A percentile compares a stretch with the other conserved stretches of the same genome.
These are phyloP conservation scores for Lathyrus tuberosus DNA, from an alignment of 306 rosid genomes.

Conservation along the genomic window DNA sequence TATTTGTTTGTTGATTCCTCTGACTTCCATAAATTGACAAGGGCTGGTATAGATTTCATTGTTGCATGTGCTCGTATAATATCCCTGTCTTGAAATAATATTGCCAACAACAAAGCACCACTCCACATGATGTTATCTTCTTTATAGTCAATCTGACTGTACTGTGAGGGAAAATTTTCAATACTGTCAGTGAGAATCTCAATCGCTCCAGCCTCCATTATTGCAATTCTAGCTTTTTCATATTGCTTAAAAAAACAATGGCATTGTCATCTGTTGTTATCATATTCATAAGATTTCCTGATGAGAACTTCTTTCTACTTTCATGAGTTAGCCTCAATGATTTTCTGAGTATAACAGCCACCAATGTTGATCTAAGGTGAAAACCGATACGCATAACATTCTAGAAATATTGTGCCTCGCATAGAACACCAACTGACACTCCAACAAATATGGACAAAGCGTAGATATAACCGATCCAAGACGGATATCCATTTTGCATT, in stretches of 20 bases:
- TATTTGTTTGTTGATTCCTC: slow-evolving; percentile 84
- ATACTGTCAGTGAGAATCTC: slow-evolving; percentile 81
- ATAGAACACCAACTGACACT: slow-evolving; percentile 69
- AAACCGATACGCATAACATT: slow-evolving; percentile 84
- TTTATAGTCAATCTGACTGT: slow-evolving; percentile 82
- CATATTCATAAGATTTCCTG: no score
- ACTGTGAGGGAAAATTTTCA: slow-evolving; percentile 64
- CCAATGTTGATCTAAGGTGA: slow-evolving; percentile 85
- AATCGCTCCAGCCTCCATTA: slow-evolving; percentile 93
- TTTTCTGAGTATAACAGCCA: no score
- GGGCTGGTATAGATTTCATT: slow-evolving; percentile 85
- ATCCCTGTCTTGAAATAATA: slow-evolving; percentile 94
- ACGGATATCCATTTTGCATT: slow-evolving; percentile 88
- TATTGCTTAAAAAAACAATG: no score
- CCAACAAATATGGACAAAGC: slow-evolving; percentile 79
- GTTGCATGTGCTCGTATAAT: slow-evolving; percentile 93
- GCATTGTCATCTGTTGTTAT: no score
- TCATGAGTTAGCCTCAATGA: no score
- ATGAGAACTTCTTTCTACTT: no score
- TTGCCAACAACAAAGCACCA: slow-evolving; percentile 82
- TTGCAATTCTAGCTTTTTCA: slow-evolving; percentile 68
- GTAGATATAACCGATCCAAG: slow-evolving; percentile 83
- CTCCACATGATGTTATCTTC: slow-evolving; percentile 95
- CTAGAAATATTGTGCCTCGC: slow-evolving; percentile 76
- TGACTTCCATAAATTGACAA: slow-evolving; percentile 85